A percentile compares a stretch with the other conserved stretches of the same genome.
phyloP scores from a whole-genome alignment of 257 asterid species.

The Salvia miltiorrhiza region DNA sequence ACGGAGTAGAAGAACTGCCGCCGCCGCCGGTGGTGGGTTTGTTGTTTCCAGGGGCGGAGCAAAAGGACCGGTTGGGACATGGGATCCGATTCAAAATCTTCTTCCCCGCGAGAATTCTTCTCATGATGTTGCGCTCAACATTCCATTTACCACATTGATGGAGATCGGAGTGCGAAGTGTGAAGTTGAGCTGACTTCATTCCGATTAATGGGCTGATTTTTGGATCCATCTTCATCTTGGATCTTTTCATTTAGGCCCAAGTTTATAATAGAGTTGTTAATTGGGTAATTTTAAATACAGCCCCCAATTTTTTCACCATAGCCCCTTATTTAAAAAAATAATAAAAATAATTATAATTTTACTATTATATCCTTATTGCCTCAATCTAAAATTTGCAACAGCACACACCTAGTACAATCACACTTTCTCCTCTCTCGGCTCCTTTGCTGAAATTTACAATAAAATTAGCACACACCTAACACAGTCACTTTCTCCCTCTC shows the following conservation, averaged over 20 bases:
- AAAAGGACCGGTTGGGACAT: slow-evolving; percentile 31
- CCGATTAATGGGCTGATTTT: not conserved
- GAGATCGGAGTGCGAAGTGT: not conserved
- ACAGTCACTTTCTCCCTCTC: too few species aligned
- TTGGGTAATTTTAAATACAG: too few species aligned
- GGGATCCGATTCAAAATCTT: slow-evolving; percentile 33
- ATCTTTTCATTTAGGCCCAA: not conserved
- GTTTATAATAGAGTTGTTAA: not conserved
- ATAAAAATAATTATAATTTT: too few species aligned
- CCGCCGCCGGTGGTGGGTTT: slow-evolving; percentile 29
- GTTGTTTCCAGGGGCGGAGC: slow-evolving; percentile 24
- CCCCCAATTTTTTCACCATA: too few species aligned
- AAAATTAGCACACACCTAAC: too few species aligned
- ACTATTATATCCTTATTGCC: too few species aligned
- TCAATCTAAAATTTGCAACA: too few species aligned
- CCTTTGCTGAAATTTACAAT: too few species aligned
- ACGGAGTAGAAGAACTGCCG: slow-evolving; percentile 17
- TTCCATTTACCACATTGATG: not conserved
- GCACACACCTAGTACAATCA: too few species aligned
- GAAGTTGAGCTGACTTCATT: not conserved
- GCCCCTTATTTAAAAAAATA: too few species aligned
- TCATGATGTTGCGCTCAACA: slow-evolving; percentile 37
- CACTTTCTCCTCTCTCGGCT: too few species aligned
- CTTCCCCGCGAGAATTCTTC: slow-evolving; percentile 32
- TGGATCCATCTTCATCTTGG: not conserved